Conservation (phyloP, 208 protist genomes). For the Trypanosoma avium region DNA sequence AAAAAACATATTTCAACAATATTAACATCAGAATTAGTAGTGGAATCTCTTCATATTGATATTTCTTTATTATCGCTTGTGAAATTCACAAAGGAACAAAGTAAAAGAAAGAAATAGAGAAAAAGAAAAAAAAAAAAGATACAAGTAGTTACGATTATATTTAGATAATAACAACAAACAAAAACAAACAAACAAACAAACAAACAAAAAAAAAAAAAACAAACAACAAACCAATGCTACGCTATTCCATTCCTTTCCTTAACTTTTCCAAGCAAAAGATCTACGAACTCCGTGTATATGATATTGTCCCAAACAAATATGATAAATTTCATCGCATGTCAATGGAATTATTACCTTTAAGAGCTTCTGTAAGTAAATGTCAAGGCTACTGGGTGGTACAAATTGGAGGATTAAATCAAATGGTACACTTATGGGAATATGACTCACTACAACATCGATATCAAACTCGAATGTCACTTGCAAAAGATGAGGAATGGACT, state of each 20-base stretch:
- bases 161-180: conserved; percentile 7
- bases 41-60: too few species aligned
- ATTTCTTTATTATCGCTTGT: too few species aligned
- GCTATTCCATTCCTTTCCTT: conserved; percentile 23
- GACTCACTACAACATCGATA: conserved; percentile 74
- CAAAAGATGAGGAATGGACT: conserved; percentile 62
- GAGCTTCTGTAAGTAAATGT: conserved; percentile 41
- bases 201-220: conserved; percentile 16
- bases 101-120: too few species aligned
- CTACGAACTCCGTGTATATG: conserved; percentile 66
- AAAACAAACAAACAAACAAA: conserved; percentile 16
- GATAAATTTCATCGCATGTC: conserved; percentile 52
- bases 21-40: too few species aligned
- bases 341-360: conserved; percentile 56
- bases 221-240: conserved; percentile 36
- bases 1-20: too few species aligned
- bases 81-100: too few species aligned
- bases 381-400: conserved; percentile 77
- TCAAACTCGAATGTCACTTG: conserved; percentile 44
- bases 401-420: conserved; percentile 73
- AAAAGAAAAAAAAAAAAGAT: conserved; percentile 9
- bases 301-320: conserved; percentile 58
- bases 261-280: conserved; percentile 29
- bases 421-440: conserved; percentile 78
- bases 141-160: too few species aligned